Evolutionary conservation across 768 basidiomycete species (phyloP).

Genomic region (Cystobasidium onofrii): DNA sequence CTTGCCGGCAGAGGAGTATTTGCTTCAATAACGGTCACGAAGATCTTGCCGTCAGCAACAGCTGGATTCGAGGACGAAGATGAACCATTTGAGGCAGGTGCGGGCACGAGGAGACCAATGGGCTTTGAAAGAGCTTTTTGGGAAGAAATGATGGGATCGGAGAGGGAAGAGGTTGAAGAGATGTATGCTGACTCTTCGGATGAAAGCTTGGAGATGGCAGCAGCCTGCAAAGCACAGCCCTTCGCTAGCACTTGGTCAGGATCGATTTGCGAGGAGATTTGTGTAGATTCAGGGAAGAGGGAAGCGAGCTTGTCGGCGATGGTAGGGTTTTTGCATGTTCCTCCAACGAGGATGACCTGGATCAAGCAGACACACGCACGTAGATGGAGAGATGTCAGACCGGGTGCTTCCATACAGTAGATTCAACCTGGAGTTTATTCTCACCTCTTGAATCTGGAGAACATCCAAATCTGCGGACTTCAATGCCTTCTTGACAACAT

Average conservation of each 20-base stretch:
- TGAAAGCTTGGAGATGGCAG: slow-evolving; percentile 43
- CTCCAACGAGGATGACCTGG: slow-evolving; percentile 48
- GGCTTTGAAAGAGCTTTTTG: slow-evolving; percentile 40
- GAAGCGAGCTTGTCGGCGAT: slow-evolving; percentile 45
- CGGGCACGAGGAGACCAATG: slow-evolving; percentile 47
- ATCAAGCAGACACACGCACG: no score
- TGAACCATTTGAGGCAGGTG: slow-evolving; percentile 40
- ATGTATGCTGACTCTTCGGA: neutral
- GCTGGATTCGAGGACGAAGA: slow-evolving; percentile 30
- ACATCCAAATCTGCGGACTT: slow-evolving; percentile 45
- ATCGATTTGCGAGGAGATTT: slow-evolving; percentile 47
- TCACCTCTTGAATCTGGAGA: slow-evolving; percentile 47
- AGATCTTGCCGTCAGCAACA: slow-evolving; percentile 32
- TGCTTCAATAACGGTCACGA: slow-evolving; percentile 40
- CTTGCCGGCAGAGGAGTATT: slow-evolving; percentile 47
- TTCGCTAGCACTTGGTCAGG: slow-evolving; percentile 49
- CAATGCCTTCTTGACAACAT: slow-evolving; percentile 45
- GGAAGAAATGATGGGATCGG: slow-evolving; percentile 4
- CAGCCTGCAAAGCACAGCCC: slow-evolving; percentile 48
- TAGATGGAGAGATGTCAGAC: neutral
- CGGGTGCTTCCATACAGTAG: neutral
- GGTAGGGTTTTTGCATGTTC: slow-evolving; percentile 48
- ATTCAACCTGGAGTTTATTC: slow-evolving; percentile 15
- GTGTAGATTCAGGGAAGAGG: slow-evolving; percentile 46
- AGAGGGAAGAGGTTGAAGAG: slow-evolving; percentile 2